Base-by-base conservation (phyloP, 129 eudicot species). In the Gnaphalium uliginosum region DNA sequence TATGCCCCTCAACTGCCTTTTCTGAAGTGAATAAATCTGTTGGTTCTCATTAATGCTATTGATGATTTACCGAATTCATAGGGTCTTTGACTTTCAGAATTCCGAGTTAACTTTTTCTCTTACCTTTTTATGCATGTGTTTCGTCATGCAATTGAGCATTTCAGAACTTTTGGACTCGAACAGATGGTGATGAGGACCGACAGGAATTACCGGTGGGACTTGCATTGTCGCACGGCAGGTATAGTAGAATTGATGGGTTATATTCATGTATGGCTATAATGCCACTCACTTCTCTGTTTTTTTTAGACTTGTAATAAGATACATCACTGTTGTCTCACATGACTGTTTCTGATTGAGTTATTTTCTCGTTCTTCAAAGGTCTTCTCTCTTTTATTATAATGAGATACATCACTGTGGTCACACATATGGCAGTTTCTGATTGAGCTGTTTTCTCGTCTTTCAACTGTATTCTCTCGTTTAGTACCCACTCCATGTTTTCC, bases 131-230 rank as follows among this genome's bases (percentile, higher is more conserved):
- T 76, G 78, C 35, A 41, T 75, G 69, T 60, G 68, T 18, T 30
- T 32, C 69, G 81, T 19, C 50, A 41, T 77, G 54, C 39, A 48
- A 29, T 58, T 30, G 54, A 66, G 69, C 74, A 48, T 57, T 30
- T 30, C 80, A 92, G 96, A 83, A 73, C 78, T 79, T 73, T 39
- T 68, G 83, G 82, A 74, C 78, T 46, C 85, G 80, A 66, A 79
- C 69, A 68, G 96, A 89, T 74, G 87, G 74, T 67, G 72, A 59
- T 66, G 86, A 89, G 41, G 92, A 76, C 7, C 80, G 79, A 61
- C 83, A 71, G 81, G 85, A 69, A 57, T 24, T 63, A 75, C 32
- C 62, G 71, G 86, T n/a, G 29, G 86, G 81, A 67, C 74, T 41
- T 30, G 23, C 46, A 50, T 73, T 74, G 70, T 77, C 69, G 69